phyloP scores from a whole-genome alignment of 768 basidiomycete species.

The Ramaria sp. region DNA sequence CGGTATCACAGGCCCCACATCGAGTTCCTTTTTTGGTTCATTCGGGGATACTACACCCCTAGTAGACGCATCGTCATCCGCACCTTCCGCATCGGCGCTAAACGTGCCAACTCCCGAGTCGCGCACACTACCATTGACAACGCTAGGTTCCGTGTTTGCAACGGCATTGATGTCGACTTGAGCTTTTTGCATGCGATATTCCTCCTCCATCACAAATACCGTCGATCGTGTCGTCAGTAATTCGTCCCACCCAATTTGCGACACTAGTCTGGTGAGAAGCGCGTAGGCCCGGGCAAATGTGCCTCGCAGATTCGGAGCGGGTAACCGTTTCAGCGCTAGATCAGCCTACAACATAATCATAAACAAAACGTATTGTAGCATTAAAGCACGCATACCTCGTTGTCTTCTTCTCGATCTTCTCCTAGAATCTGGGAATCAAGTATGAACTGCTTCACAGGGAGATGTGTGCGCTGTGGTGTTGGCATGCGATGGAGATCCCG shows the following conservation, averaged over 20 bases:
- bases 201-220: constrained; percentile 99
- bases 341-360: constrained; percentile 50
- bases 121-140: constrained; percentile 14
- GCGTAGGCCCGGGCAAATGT: constrained; percentile 95
- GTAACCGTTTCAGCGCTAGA: constrained; percentile 85
- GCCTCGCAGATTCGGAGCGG: constrained; percentile 87
- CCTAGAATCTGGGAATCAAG: constrained; percentile 74
- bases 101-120: constrained; percentile 13
- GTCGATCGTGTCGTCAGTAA: constrained; percentile 85
- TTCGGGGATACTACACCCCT: constrained; percentile 42
- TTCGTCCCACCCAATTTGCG: constrained; percentile 98
- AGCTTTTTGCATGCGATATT: constrained; percentile 95
- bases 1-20: constrained; percentile 32
- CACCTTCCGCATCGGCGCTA: constrained; percentile 21
- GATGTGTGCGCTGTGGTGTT: constrained; percentile 66
- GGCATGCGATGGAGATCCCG: constrained; percentile 85
- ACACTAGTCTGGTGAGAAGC: constrained; percentile 81
- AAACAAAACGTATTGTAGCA: not conserved
- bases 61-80: constrained; percentile 68
- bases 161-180: constrained; percentile 44
- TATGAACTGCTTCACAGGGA: constrained; percentile 79
- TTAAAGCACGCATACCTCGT: constrained; percentile 43
- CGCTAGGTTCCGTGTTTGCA: constrained; percentile 20
- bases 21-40: constrained; percentile 24
- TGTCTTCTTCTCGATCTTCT: constrained; percentile 73